A percentile compares a stretch with the other conserved stretches of the same genome.
Evolutionary conservation across 345 rosid species (phyloP).

Genomic region (Atalantia buxifolia): DNA sequence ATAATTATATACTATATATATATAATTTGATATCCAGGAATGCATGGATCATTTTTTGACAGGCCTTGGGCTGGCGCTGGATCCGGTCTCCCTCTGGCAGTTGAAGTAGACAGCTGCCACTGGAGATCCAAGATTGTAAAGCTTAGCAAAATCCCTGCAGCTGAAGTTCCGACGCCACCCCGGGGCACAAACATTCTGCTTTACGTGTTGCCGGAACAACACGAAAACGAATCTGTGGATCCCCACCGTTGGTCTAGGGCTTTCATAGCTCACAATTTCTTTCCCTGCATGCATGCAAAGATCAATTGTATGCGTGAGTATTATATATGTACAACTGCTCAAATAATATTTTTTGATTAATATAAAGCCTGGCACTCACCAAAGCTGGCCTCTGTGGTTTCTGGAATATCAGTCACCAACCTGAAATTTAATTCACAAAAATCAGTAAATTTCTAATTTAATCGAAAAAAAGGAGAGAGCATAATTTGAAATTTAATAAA

Average conservation of each 20-base stretch:
- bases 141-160: conserved; percentile 80
- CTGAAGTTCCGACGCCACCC: conserved; percentile 89
- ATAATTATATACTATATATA: no score
- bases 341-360: neutral
- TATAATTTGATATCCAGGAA: neutral
- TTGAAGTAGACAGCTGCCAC: conserved; percentile 81
- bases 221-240: conserved; percentile 69
- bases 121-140: conserved; percentile 76
- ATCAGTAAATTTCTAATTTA: neutral
- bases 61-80: conserved; percentile 41
- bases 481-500: no score
- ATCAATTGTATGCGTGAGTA: no score
- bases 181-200: conserved; percentile 82
- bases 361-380: conserved; percentile 29
- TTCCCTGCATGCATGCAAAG: conserved; percentile 39
- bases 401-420: conserved; percentile 84
- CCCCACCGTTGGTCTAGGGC: conserved; percentile 69
- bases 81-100: conserved; percentile 80
- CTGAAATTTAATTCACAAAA: conserved; percentile 19
- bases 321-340: no score
- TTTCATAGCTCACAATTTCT: conserved; percentile 71
- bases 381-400: conserved; percentile 49
- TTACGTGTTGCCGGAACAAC: conserved; percentile 70
- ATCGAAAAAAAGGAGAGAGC: no score
- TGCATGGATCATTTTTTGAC: conserved; percentile 12